phyloP scores from a whole-genome alignment of 352 stramenopile genomes.

The Pythium phragmitis region DNA sequence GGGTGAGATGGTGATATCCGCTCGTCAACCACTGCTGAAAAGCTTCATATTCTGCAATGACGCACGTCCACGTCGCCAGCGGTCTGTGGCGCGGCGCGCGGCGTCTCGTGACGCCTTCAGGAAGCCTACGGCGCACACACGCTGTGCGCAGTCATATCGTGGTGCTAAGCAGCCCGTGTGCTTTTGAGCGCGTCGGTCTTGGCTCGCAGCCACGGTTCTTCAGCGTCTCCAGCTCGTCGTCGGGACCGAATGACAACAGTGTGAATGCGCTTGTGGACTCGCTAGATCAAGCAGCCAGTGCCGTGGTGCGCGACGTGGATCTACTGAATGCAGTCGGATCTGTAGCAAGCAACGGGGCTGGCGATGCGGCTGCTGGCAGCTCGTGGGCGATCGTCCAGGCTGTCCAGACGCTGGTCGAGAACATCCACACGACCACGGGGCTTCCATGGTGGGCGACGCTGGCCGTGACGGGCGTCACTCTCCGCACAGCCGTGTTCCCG shows the following conservation, averaged over 20 bases:
- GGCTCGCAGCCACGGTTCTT: constrained; percentile 16
- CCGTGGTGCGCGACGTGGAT: constrained; percentile 18
- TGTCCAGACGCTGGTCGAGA: constrained; percentile 58
- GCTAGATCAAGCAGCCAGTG: constrained; percentile 10
- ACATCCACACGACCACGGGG: constrained; percentile 60
- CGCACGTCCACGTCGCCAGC: constrained; percentile 15
- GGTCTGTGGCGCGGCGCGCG: constrained; percentile 8
- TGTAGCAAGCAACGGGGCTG: constrained; percentile 1
- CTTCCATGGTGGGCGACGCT: constrained; percentile 80
- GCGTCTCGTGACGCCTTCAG: constrained; percentile 1
- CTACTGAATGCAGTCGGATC: constrained; percentile 11
- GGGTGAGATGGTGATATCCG: constrained; percentile 1
- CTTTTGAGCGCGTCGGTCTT: not conserved
- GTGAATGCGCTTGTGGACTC: constrained; percentile 4
- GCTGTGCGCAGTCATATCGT: not conserved
- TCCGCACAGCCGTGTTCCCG: constrained; percentile 67
- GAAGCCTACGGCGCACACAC: not conserved
- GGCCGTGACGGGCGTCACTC: constrained; percentile 55
- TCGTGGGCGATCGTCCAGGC: constrained; percentile 46
- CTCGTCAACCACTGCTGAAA: constrained; percentile 3
- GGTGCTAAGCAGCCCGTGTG: not conserved
- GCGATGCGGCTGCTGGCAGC: constrained; percentile 16
- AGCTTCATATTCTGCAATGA: no score
- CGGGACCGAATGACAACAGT: not conserved
- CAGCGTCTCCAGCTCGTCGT: constrained; percentile 9